Conservation (phyloP, 139 green algal species). For the Choricystis sp. region DNA sequence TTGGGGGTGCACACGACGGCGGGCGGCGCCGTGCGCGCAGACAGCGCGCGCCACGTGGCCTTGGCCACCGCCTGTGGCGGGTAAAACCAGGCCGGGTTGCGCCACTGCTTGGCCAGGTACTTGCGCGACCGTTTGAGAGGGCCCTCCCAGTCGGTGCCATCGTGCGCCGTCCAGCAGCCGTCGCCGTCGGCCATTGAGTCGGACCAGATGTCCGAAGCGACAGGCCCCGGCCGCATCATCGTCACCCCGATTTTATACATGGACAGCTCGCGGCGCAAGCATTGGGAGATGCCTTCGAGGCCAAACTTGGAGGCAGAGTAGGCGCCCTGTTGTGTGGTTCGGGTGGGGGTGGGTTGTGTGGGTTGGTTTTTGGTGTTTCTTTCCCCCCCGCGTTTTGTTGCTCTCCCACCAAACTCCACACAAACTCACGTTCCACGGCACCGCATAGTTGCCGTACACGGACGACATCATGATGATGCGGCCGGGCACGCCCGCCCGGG, state of each 20-base stretch:
- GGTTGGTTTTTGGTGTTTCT: too few species aligned
- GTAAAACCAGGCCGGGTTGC: not conserved
- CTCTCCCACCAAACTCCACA: too few species aligned
- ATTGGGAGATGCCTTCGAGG: conserved; percentile 3
- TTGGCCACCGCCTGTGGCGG: not conserved
- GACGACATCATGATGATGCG: conserved; percentile 7
- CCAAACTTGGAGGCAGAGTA: conserved; percentile 6
- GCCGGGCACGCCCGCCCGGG: not conserved
- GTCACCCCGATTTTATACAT: conserved; percentile 2
- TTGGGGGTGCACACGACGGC: not conserved
- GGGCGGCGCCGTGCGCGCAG: not conserved
- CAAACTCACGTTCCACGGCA: conserved; percentile 2
- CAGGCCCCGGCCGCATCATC: conserved; percentile 1
- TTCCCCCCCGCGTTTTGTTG: too few species aligned
- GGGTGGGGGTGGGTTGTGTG: too few species aligned
- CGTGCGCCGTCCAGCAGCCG: not conserved
- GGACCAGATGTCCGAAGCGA: conserved; percentile 3
- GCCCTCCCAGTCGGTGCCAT: not conserved
- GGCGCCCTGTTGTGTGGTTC: too few species aligned
- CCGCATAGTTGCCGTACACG: conserved; percentile 1
- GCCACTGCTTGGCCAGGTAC: not conserved
- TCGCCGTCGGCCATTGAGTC: not conserved
- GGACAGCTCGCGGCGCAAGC: conserved; percentile 5
- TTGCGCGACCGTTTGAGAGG: not conserved
- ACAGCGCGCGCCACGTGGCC: not conserved